phyloP scores from a whole-genome alignment of 805 yeast genomes.

The Saccharomycopsis oosterbeekiorum region DNA sequence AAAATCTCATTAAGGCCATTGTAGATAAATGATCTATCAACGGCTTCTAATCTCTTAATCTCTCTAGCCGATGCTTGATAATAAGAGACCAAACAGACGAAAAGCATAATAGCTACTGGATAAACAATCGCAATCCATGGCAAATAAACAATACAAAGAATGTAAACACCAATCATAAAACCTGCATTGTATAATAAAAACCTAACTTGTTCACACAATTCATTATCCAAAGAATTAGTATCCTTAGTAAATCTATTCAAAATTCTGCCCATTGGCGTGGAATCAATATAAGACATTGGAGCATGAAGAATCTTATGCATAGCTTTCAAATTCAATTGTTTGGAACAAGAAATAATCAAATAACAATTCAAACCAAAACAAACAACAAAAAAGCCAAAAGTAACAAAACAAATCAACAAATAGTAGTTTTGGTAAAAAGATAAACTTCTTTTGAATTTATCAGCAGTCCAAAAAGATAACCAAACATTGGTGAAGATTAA shows the following conservation, averaged over 20 bases:
- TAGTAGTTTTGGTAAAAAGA: slow-evolving; percentile 57
- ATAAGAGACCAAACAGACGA: slow-evolving; percentile 36
- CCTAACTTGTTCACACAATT: slow-evolving; percentile 59
- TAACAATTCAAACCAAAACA: slow-evolving; percentile 40
- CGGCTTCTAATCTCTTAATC: slow-evolving; percentile 66
- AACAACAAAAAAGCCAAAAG: slow-evolving; percentile 34
- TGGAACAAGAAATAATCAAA: slow-evolving; percentile 46
- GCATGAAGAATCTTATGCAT: slow-evolving; percentile 53
- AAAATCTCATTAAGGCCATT: slow-evolving; percentile 63
- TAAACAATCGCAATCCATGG: slow-evolving; percentile 70
- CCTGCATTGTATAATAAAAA: slow-evolving; percentile 43
- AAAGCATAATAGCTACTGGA: slow-evolving; percentile 39
- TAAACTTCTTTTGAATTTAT: slow-evolving; percentile 28
- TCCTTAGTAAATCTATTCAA: slow-evolving; percentile 81
- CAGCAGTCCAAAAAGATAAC: slow-evolving; percentile 74
- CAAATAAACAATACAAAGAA: slow-evolving; percentile 57
- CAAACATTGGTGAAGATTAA: slow-evolving; percentile 59
- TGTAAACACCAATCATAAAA: slow-evolving; percentile 49
- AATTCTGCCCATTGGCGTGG: slow-evolving; percentile 82
- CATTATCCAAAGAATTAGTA: slow-evolving; percentile 74
- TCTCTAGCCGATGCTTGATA: slow-evolving; percentile 71
- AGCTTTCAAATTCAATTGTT: slow-evolving; percentile 49
- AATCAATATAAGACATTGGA: slow-evolving; percentile 77
- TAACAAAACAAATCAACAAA: slow-evolving; percentile 44
- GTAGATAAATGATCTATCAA: slow-evolving; percentile 60